Base-by-base conservation (phyloP, 352 stramenopile genomes). In the Phytophthora boehmeriae region DNA sequence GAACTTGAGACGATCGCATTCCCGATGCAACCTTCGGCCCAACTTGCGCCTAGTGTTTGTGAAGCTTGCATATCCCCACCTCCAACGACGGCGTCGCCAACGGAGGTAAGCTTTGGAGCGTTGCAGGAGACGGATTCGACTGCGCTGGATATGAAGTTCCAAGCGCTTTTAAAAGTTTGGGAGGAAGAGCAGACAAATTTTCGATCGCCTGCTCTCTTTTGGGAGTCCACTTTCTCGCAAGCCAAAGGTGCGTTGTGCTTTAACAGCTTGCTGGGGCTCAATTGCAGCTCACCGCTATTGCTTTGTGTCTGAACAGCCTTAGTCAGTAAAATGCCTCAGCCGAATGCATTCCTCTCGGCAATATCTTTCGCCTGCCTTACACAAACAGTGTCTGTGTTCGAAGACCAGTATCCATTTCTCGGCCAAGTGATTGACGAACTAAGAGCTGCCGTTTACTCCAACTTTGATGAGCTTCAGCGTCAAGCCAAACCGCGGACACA, bases 181-280 rank as follows among this genome's bases (percentile, higher is more conserved):
- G 59, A 78, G 13, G 64, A 68, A 20, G 76, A 86, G 45, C 71
- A 84, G 46, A 38, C 46, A 5, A 64, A 51, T 13, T 91, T 89
- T 34, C 79, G 79, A n/a, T 91, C 82, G 0, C 65, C 76, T 23
- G 66, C 78, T 14, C 57, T 91, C 1, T 89, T 87, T 49, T 87
- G 76, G 16, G 82, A 91, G 54, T 73, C 80, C 4, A 77, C 69
- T 3, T 88, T 88, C 38, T 71, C 73, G 2, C 78, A 88, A 19
- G 78, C 78, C 1, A 86, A 84, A 80, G 72, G 79, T 85, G n/a
- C n/a, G 55, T 54, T 20, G 25, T 34, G 27, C 8, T 39, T 27
- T 48, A 28, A 16, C 19, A 30, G n/a, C 50, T 60, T 46, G 30
- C 44, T 52, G 36, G 36, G 42, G 22, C 17, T 54, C 22, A 6